These are phyloP conservation scores for Populus hybrid DNA, from an alignment of 441 rosid species.

Conservation along the genomic window DNA sequence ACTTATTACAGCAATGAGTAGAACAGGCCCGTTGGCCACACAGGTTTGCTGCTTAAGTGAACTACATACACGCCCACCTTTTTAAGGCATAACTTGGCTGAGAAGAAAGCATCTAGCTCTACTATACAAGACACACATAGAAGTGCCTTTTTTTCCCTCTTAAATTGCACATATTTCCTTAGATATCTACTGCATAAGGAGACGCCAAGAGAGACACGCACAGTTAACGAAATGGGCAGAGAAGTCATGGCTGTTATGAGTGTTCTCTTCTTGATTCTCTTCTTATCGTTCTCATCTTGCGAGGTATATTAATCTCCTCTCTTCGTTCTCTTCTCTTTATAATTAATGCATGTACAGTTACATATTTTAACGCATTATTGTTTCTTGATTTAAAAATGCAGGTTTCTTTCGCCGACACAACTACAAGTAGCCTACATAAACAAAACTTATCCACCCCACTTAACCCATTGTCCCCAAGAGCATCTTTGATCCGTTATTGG, in stretches of 20 bases:
- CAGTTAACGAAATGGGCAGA: constrained; percentile 2
- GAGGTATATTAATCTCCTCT: constrained; percentile 2
- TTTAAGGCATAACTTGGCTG: background rate
- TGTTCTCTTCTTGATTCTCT: constrained; percentile 7
- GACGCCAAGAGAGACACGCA: background rate
- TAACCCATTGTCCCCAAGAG: constrained; percentile 75
- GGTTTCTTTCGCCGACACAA: background rate
- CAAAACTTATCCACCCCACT: constrained; percentile 3
- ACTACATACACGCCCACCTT: background rate
- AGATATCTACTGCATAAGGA: background rate
- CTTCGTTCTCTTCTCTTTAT: background rate
- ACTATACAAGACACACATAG: background rate
- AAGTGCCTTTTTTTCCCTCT: too few species aligned
- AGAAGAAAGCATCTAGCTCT: background rate
- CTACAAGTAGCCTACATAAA: background rate
- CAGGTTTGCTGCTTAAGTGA: background rate
- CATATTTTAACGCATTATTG: background rate
- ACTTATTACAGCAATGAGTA: background rate
- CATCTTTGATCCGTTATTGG: constrained; percentile 78
- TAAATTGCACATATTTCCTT: background rate
- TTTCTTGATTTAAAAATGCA: background rate
- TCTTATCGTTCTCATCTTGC: constrained; percentile 4
- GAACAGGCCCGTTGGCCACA: background rate
- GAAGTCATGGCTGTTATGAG: background rate
- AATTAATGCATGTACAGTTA: background rate